phyloP scores from a whole-genome alignment of 169 alveolate species.

The Theileria equi region DNA sequence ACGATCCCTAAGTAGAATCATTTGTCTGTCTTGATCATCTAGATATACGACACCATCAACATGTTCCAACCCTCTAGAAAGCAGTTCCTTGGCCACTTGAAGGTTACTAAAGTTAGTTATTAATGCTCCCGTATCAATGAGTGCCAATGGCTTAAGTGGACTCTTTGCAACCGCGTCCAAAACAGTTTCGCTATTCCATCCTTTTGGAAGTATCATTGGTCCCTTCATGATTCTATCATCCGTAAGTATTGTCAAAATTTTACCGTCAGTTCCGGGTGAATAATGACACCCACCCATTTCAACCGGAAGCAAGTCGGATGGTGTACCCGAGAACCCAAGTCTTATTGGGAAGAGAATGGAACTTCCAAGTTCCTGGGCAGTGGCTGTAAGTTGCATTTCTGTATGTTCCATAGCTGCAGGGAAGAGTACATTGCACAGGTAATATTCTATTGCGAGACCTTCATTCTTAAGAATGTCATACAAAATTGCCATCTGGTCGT shows the following conservation, averaged over 20 bases:
- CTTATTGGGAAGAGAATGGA: constrained; percentile 81
- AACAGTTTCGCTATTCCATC: constrained; percentile 60
- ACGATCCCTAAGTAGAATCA: constrained; percentile 60
- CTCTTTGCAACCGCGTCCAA: constrained; percentile 59
- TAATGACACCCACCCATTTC: constrained; percentile 84
- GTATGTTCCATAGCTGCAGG: constrained; percentile 83
- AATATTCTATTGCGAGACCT: constrained; percentile 78
- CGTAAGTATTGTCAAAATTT: constrained; percentile 75
- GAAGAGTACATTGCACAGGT: constrained; percentile 74
- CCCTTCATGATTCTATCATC: constrained; percentile 68
- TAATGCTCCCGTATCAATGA: constrained; percentile 85
- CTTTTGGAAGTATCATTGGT: constrained; percentile 48
- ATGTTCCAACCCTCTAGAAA: constrained; percentile 68
- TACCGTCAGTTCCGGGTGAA: constrained; percentile 86
- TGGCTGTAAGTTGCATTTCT: constrained; percentile 80
- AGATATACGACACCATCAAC: constrained; percentile 77
- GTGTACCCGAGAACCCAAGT: constrained; percentile 91
- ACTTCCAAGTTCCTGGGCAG: constrained; percentile 88
- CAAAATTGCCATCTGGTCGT: constrained; percentile 66
- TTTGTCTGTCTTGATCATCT: constrained; percentile 65
- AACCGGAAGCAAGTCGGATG: constrained; percentile 87
- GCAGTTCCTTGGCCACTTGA: constrained; percentile 72
- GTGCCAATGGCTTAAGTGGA: constrained; percentile 68
- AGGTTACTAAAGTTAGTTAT: constrained; percentile 77
- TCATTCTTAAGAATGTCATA: constrained; percentile 65